These are phyloP conservation scores for Quillaja saponaria DNA, from an alignment of 306 rosid species.

Conservation along the genomic window DNA sequence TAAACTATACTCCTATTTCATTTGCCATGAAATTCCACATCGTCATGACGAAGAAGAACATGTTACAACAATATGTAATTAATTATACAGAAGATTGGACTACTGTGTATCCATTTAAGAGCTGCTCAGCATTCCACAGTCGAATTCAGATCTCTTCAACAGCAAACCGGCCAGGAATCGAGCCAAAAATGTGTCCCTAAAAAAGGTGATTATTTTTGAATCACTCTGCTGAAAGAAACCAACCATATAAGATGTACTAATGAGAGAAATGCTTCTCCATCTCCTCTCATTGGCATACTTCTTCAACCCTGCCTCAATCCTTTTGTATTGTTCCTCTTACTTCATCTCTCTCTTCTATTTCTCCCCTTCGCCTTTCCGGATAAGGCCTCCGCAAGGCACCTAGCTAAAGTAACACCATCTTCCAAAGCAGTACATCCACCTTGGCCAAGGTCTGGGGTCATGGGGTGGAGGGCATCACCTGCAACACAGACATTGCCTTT, in stretches of 20 bases:
- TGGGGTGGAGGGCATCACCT: conserved; percentile 76
- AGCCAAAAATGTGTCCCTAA: conserved; percentile 58
- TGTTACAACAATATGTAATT: too few relatives aligned
- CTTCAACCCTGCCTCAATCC: conserved; percentile 51
- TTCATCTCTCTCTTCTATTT: background rate
- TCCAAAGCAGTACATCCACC: conserved; percentile 65
- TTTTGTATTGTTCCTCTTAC: conserved; percentile 34
- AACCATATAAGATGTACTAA: conserved; percentile 39
- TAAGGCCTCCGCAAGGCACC: conserved; percentile 59
- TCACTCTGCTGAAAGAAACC: conserved; percentile 47
- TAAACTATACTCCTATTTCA: too few relatives aligned
- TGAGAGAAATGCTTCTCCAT: conserved; percentile 67
- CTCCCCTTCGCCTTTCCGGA: conserved; percentile 1
- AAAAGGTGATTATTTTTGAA: conserved; percentile 32
- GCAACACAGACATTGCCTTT: conserved; percentile 68
- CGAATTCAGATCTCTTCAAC: conserved; percentile 42
- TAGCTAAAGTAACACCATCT: conserved; percentile 61
- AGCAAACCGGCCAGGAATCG: conserved; percentile 21
- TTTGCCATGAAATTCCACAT: too few relatives aligned
- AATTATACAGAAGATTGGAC: too few relatives aligned
- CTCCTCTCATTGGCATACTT: conserved; percentile 59
- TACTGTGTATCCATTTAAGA: conserved; percentile 1
- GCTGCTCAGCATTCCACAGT: conserved; percentile 55
- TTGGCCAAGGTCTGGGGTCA: conserved; percentile 69
- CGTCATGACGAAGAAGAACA: too few relatives aligned